Base-by-base conservation (phyloP, 176 grass and related monocot species). In the Chloris gayana region DNA sequence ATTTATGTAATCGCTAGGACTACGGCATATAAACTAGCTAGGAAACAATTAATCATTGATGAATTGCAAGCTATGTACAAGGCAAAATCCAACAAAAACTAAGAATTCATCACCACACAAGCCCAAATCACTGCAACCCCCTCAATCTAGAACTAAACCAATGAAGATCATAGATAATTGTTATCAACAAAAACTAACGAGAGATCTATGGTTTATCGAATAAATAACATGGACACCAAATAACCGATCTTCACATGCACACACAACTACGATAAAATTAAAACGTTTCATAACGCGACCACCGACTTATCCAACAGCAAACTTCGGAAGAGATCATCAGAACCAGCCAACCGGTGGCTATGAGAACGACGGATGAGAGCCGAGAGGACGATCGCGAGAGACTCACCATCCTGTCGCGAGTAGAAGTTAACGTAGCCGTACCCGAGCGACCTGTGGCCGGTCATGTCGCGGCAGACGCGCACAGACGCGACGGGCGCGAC, bases 391-490 rank as follows among this genome's bases (percentile, higher is more conserved):
- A 59, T 59, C n/a, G n/a, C n/a, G 57, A 27, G 38, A 17, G 9
- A 80, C 37, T 67, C 57, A 87, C 89, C 85, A 6, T 91, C 89
- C 13, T 81, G 45, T 1, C 14, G 53, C 10, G 42, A 60, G 64
- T 76, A 25, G 31, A 87, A 84, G 54, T 84, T 91, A 9, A 91
- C 89, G 11, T 84, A 84, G 5, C 30, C 85, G 18, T 84, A 88
- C 0, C 86, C 86, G 6, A 88, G 81, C 24, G 81, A 88, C 5
- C 7, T 34, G 47, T 19, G 15, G 75, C 33, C 27, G 15, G 27
- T 13, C n/a, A 37, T 59, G 68, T 81, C 77, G 27, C 77, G 78
- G 82, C 87, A 85, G 59, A 89, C 82, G 33, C 68, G 65, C 9
- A 82, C 78, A 30, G 83, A 82, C 2, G 17, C 30, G 31, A 86